Evolutionary conservation across 805 yeast species (phyloP).

Genomic region (Pichia cabralensis): DNA sequence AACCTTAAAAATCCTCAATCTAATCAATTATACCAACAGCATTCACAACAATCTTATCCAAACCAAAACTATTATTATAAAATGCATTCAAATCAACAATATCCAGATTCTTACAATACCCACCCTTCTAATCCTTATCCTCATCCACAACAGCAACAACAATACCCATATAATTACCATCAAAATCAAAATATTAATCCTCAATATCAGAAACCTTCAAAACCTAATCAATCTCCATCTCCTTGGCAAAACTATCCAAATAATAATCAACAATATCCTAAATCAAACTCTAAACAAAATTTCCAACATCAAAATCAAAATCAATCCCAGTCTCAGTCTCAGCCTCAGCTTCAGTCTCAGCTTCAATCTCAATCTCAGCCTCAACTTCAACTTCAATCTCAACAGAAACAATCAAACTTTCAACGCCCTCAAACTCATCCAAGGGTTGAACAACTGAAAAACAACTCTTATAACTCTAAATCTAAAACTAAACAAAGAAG

Average conservation of each 20-base stretch:
- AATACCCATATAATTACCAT: not conserved
- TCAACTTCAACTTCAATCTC: not conserved
- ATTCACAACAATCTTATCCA: too few relatives aligned
- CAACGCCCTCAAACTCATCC: too few relatives aligned
- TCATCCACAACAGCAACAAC: not conserved
- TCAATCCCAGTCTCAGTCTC: not conserved
- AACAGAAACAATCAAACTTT: not conserved
- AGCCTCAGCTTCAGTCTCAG: not conserved
- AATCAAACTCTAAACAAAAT: not conserved
- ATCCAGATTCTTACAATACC: not conserved
- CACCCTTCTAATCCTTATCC: not conserved
- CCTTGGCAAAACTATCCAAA: not conserved
- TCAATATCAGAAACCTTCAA: conserved; percentile 2
- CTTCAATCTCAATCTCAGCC: not conserved
- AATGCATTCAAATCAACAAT: not conserved
- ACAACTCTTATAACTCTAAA: too few relatives aligned
- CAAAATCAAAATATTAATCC: conserved; percentile 2
- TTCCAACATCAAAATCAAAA: not conserved
- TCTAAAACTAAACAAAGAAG: too few relatives aligned
- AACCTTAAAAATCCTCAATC: too few relatives aligned
- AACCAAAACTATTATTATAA: not conserved
- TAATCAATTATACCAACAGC: too few relatives aligned
- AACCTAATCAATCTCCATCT: not conserved
- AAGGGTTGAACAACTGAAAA: too few relatives aligned
- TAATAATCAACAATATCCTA: not conserved